Base-by-base conservation (phyloP, 352 stramenopile genomes). In the Pilasporangium apinafurcum region DNA sequence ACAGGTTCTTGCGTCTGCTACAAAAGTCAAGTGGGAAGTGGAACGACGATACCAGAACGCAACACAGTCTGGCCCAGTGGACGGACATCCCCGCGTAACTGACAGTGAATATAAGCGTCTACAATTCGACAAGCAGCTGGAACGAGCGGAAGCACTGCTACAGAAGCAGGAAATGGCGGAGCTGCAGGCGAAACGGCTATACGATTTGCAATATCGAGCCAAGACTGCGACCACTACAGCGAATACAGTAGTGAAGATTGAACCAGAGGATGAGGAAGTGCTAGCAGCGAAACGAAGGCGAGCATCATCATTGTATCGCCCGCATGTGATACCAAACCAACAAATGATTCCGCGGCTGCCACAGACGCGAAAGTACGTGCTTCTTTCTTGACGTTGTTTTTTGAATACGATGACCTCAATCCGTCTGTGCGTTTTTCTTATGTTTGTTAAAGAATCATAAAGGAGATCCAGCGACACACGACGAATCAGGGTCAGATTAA, bases 121-220 rank as follows among this genome's bases (percentile, higher is more conserved):
- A 4, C 48, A 56, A 17, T 86, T 90, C 37, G 71, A 85, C 35
- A 58, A 51, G 9, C 75, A 83, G 28, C 63, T 90, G 8, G 63
- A 83, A 31, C 66, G 68, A 14, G 69, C 74, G 5, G 77, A 90
- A 38, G 44, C 43, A 1, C 49, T 86, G 10, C 31, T 90, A 35
- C 51, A 64, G 4, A 71, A 72, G 20, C 59, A 68, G 41, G 65
- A 81, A 35, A 26, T 59, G 1, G 41, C 59, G 33, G 44, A 53
- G 2, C 37, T 48, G 0, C 48, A 71, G 10, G 36, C 41, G n/a
- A 56, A 53, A 34, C 30, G 41, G 9, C 48, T 48, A n/a, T n/a
- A n/a, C n/a, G n/a, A n/a, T n/a, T n/a, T n/a, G n/a, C n/a, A n/a
- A n/a, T n/a, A n/a, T n/a, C n/a, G n/a, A n/a, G n/a, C n/a, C n/a